Evolutionary conservation across 345 rosid species (phyloP).

Genomic region (Barbarea vulgaris): DNA sequence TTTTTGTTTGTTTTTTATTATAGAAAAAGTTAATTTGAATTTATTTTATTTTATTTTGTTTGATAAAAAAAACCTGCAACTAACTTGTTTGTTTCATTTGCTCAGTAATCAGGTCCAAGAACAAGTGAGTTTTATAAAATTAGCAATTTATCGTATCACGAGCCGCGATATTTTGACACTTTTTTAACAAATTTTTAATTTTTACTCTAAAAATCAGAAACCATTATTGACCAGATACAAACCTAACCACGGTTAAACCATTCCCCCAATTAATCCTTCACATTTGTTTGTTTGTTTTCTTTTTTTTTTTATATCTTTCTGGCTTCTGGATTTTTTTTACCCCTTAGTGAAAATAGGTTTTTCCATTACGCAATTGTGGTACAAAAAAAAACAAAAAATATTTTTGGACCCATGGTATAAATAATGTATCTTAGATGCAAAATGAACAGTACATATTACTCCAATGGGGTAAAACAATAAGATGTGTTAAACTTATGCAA

Average conservation of each 20-base stretch:
- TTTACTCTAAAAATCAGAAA: neutral
- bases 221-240: neutral
- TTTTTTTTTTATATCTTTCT: neutral
- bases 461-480: neutral
- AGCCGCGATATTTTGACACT: neutral
- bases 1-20: neutral
- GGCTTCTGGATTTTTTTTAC: neutral
- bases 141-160: constrained; percentile 27
- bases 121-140: constrained; percentile 1
- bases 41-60: neutral
- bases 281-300: neutral
- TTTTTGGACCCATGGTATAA: neutral
- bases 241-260: constrained; percentile 19
- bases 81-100: constrained; percentile 28
- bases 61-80: neutral
- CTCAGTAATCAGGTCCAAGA: neutral
- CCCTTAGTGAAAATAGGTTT: neutral
- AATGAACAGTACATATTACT: neutral
- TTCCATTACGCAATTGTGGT: neutral
- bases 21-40: neutral
- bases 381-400: neutral
- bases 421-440: neutral
- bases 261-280: neutral
- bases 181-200: neutral
- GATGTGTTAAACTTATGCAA: neutral